These are phyloP conservation scores for Leishmania tarentolae DNA, from an alignment of 208 protist genomes.

Conservation along the genomic window DNA sequence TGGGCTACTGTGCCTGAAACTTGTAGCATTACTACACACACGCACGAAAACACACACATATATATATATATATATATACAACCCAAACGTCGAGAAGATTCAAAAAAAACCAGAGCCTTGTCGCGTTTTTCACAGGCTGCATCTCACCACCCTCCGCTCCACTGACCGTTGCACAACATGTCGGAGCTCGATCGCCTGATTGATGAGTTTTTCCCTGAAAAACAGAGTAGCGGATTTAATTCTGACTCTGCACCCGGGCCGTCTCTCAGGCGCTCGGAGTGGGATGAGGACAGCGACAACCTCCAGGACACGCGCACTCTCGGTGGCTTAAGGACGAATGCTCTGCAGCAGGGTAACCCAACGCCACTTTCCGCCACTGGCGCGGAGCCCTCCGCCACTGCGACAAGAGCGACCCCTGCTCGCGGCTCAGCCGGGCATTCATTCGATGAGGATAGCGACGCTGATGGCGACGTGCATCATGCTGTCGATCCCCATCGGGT, in stretches of 20 bases:
- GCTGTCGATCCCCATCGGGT: background rate
- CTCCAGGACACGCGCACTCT: constrained; percentile 4
- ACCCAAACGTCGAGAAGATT: background rate
- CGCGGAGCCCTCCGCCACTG: background rate
- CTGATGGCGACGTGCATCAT: constrained; percentile 11
- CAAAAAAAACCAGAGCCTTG: background rate
- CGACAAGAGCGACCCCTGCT: background rate
- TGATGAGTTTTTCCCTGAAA: constrained; percentile 70
- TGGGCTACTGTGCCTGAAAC: background rate
- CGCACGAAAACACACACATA: no score
- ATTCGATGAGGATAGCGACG: constrained; percentile 58
- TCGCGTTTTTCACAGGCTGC: background rate
- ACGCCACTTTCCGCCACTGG: background rate
- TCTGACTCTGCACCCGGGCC: background rate
- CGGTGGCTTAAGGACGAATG: background rate
- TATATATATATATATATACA: no score
- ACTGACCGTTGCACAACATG: constrained; percentile 12
- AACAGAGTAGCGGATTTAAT: background rate
- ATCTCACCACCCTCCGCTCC: constrained; percentile 1
- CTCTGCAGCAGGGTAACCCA: background rate
- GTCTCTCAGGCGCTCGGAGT: constrained; percentile 29
- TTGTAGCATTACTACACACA: background rate
- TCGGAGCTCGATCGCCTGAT: constrained; percentile 70
- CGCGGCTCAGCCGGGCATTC: constrained; percentile 4
- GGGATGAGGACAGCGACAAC: constrained; percentile 61